These are phyloP conservation scores for Sanghuangporus sanghuang DNA, from an alignment of 1,284 basidiomycete genomes.

Conservation along the genomic window DNA sequence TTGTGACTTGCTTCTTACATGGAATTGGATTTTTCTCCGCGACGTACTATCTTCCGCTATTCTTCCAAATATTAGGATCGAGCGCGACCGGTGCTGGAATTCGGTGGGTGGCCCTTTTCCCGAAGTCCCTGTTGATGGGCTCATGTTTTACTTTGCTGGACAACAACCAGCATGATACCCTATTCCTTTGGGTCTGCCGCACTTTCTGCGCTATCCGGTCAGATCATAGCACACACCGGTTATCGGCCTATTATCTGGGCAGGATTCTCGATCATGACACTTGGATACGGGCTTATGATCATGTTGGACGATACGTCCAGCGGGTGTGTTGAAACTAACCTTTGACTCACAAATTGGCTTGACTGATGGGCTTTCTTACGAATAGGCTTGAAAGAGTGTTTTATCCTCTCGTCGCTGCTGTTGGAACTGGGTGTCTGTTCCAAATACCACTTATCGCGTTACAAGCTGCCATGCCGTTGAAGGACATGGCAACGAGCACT, in stretches of 20 bases:
- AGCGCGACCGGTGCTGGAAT: constrained; percentile 74
- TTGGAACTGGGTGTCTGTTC: constrained; percentile 62
- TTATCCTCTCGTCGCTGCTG: constrained; percentile 52
- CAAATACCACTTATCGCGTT: constrained; percentile 65
- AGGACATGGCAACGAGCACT: constrained; percentile 77
- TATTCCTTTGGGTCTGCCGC: constrained; percentile 63
- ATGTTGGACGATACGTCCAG: constrained; percentile 35
- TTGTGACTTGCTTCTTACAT: constrained; percentile 63
- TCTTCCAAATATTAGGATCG: constrained; percentile 74
- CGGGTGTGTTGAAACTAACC: constrained; percentile 28
- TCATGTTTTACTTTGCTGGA: background rate
- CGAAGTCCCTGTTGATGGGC: background rate
- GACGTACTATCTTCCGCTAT: constrained; percentile 71
- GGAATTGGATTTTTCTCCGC: constrained; percentile 62
- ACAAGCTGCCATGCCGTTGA: constrained; percentile 78
- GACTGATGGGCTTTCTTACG: background rate
- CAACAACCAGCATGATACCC: constrained; percentile 58
- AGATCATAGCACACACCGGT: constrained; percentile 53
- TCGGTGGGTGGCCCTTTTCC: constrained; percentile 34
- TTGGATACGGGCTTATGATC: constrained; percentile 69
- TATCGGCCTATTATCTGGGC: constrained; percentile 65
- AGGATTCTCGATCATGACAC: constrained; percentile 45
- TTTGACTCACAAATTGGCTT: constrained; percentile 38
- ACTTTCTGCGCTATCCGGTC: constrained; percentile 54
- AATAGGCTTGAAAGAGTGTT: constrained; percentile 53